Evolutionary conservation across 2,329 filamentous ascomycete genomes (phyloP), one percentile per base, ranked within the genome.

Genomic region (Sordariomycetes sp.): DNA sequence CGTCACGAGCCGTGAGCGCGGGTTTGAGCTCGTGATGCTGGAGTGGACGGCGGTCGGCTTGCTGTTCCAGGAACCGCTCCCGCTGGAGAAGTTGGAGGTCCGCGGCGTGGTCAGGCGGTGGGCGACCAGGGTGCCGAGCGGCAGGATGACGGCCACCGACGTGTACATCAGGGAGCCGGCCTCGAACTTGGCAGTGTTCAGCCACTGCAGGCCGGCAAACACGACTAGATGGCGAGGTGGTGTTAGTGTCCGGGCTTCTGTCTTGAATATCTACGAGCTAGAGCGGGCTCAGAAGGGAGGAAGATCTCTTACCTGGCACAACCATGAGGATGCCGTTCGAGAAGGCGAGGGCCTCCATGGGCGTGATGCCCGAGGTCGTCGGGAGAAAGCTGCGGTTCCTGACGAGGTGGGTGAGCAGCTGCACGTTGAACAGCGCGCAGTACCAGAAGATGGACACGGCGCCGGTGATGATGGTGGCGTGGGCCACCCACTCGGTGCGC

Each of bases 271-370:
- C n/a, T n/a, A n/a, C n/a, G n/a, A n/a, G n/a, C n/a, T n/a, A n/a
- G n/a, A n/a, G n/a, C n/a, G n/a, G n/a, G n/a, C n/a, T n/a, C n/a
- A 43, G 16, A 32, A 11, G 18, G 22, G 25, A 16, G 28, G 6
- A n/a, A 1, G 28, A 4, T 48, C 28, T 25, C 72, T 53, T 67
- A 81, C 79, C 76, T n/a, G 79, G 80, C 11, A 81, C 66, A 18
- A 81, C 62, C 80, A 83, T 82, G 58, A 83, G 69, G 1, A 81
- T 62, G 12, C 79, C 79, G 43, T 83, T 82, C 54, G 78, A 79
- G 63, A 81, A 77, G 55, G 81, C 72, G 25, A 83, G 70, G 8
- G 80, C 73, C 62, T 83, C 80, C 71, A 83, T 77, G 5, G 78
- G 73, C 0, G 69, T 77, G 46, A 83, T 64, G 0, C 72, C 68